Percentiles rank a stretch among this genome's conserved stretches.
phyloP scores from a whole-genome alignment of 2,329 filamentous ascomycete species.

The Paecilomyces sp. region DNA sequence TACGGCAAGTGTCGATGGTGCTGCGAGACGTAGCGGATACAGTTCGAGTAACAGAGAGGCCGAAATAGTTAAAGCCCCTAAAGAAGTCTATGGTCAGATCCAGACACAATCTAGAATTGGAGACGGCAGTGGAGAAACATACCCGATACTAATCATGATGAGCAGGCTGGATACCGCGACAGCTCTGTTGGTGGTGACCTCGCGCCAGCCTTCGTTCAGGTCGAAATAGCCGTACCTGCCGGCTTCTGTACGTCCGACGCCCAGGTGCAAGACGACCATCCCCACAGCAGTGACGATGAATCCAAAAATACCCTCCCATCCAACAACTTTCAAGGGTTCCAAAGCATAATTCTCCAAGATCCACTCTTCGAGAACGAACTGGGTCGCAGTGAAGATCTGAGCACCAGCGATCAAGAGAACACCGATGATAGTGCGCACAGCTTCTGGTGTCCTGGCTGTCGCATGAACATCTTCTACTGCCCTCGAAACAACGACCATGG shows the following conservation, averaged over 20 bases:
- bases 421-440: conserved; percentile 68
- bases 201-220: conserved; percentile 72
- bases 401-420: conserved; percentile 87
- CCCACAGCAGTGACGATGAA: conserved; percentile 69
- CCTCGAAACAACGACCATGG: conserved; percentile 23
- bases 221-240: conserved; percentile 85
- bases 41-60: conserved; percentile 79
- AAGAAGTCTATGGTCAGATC: conserved; percentile 3
- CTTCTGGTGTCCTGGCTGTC: conserved; percentile 44
- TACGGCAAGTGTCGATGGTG: conserved; percentile 92
- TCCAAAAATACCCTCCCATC: conserved; percentile 93
- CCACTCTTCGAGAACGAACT: conserved; percentile 94
- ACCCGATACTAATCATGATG: conserved; percentile 98
- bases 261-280: conserved; percentile 73
- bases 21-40: conserved; percentile 90
- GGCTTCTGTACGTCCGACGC: conserved; percentile 65
- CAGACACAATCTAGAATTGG: neutral
- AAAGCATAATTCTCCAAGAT: conserved; percentile 73
- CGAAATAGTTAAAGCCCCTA: conserved; percentile 98
- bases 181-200: conserved; percentile 65
- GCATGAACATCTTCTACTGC: conserved; percentile 36
- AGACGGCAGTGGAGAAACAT: conserved; percentile 29
- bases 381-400: conserved; percentile 92
- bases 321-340: conserved; percentile 84
- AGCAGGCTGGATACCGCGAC: conserved; percentile 72